phyloP scores from a whole-genome alignment of 2,329 filamentous ascomycete genomes.

The Cladophialophora exuberans region DNA sequence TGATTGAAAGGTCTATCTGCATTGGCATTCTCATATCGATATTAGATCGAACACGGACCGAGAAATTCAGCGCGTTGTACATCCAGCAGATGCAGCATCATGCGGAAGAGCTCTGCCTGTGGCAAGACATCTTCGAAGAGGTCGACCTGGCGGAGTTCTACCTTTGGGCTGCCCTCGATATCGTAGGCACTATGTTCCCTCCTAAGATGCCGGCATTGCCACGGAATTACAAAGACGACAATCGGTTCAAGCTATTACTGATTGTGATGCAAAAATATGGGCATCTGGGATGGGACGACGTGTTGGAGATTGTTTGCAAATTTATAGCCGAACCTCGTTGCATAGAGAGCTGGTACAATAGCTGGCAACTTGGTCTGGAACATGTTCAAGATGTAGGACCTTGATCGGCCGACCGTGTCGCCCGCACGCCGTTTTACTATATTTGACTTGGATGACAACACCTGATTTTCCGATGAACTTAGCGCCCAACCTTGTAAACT shows the following conservation, averaged over 20 bases:
- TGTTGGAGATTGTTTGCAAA: not conserved
- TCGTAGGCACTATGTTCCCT: slow-evolving; percentile 1
- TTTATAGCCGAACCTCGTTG: not conserved
- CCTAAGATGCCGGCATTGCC: not conserved
- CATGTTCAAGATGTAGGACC: not conserved
- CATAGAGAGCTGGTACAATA: slow-evolving; percentile 5
- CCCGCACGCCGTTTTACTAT: not conserved
- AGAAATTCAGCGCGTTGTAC: slow-evolving; percentile 10
- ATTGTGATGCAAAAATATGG: not conserved
- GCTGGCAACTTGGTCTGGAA: slow-evolving; percentile 3
- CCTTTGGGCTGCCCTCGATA: slow-evolving; percentile 10
- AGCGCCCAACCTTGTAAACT: no score
- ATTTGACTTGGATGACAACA: not conserved
- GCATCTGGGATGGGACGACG: not conserved
- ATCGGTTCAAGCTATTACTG: not conserved
- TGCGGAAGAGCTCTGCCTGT: slow-evolving; percentile 1
- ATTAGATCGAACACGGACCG: slow-evolving; percentile 4
- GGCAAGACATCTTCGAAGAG: not conserved
- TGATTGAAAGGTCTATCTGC: slow-evolving; percentile 9
- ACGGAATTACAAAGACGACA: not conserved
- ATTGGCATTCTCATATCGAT: slow-evolving; percentile 7
- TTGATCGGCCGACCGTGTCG: not conserved
- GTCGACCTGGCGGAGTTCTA: slow-evolving; percentile 8
- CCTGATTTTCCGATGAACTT: not conserved
- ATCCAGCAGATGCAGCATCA: slow-evolving; percentile 7